Base-by-base conservation (phyloP, 371 early-diverging fungal species). In the Syncephalastrum contaminatum region DNA sequence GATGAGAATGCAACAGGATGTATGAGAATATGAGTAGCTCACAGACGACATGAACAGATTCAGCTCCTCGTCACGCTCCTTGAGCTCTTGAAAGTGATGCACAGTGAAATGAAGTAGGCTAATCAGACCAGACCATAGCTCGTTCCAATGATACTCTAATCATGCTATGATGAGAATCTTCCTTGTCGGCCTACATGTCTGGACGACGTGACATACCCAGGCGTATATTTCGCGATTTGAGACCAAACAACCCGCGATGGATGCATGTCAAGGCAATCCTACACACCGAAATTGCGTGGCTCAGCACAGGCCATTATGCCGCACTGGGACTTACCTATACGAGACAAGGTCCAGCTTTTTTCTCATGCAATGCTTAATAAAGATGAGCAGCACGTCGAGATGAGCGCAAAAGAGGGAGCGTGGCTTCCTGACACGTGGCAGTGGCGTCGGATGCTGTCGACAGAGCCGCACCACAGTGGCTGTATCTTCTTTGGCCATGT, bases 341-440 rank as follows among this genome's bases (percentile, higher is more conserved):
- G 69, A 69, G n/a, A 66, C 63, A 20, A 83, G 42, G 46, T 76
- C 77, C 36, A 83, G 60, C 43, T 76, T 83, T 50, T 83, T 83
- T 18, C 73, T 67, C 59, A 81, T 70, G 45, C 78, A 81, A 58
- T 81, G 78, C 45, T 76, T 77, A n/a, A 81, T 46, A 47, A 76
- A 81, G n/a, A 73, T 60, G 1, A 81, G 48, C 19, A 76, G 52
- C 12, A 66, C 70, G 54, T 83, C 83, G 40, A 83, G 42, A 10
- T 73, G 39, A 1, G 60, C 64, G 36, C 72, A 72, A 12, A 74
- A 75, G 16, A 80, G 42, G 0, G 78, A 69, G 15, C 75, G 56
- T 5, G 69, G 59, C n/a, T 65, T 67, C 21, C 77, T 76, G 4
- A 64, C 57, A n/a, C 59, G 63, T n/a, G 83, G 80, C 4, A 83